Base-by-base conservation (phyloP, 2,329 filamentous ascomycete species). In the Balansia obtecta region DNA sequence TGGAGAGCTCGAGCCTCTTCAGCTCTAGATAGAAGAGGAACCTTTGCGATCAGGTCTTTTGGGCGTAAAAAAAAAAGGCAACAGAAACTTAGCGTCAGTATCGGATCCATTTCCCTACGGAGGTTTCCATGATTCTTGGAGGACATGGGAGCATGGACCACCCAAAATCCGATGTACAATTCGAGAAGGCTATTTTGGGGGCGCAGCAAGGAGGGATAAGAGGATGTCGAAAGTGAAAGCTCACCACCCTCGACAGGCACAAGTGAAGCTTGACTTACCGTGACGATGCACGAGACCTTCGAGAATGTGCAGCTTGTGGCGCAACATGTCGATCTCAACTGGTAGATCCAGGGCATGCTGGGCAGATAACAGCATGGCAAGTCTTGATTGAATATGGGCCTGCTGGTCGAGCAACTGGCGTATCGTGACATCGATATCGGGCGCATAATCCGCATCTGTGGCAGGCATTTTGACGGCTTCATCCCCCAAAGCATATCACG, bases 1-100 rank as follows among this genome's bases (percentile, higher is more conserved):
- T 80, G 77, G 49, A 80, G 63, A 38, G 70, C 68, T 50, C 77
- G 70, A 27, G 77, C 77, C 61, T 80, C 77, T 61, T 80, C 77
- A 22, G 72, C 68, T 54, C 78, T 74, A 49, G 75, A 80, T 50
- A 78, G 62, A 54, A 69, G 64, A 22, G 72, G 70, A 45, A 73
- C 60, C 53, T 55, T 59, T 45, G 61, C 60, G 22, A 56, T 40
- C 50, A 61, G 57, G 54, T 61, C 61, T 65, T 54, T 49, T 33
- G 20, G 20, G 41, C 10, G 40, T n/a, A 15, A 13, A 18, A 20
- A 46, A 32, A 2, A 27, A 22, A 44, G 9, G 6, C 1, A 49
- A 10, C 3, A 37, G 41, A 42, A 32, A 33, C 18, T 34, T 30
- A 27, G 16, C 30, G 41, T 55, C 48, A 52, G 52, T 42, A 51